phyloP scores from a whole-genome alignment of 2,329 filamentous ascomycete genomes.

The Microdochium paspali region DNA sequence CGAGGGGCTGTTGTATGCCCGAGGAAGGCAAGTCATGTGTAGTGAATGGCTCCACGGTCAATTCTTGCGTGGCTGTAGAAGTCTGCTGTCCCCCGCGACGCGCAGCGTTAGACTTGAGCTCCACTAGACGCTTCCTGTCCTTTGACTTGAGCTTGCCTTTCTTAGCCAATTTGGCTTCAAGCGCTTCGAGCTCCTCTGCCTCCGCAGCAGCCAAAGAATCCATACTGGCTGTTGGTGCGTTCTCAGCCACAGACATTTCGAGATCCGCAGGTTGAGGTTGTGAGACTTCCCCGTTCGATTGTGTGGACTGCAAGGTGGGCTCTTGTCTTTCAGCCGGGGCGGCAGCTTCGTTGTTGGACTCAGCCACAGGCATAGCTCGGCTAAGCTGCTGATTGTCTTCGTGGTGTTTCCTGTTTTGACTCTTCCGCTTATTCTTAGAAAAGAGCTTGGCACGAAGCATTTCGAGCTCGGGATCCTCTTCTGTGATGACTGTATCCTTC shows the following conservation, averaged over 20 bases:
- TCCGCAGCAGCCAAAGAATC: background rate
- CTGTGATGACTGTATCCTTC: background rate
- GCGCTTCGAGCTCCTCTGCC: background rate
- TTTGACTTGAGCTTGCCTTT: background rate
- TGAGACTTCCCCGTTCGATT: background rate
- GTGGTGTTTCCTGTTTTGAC: background rate
- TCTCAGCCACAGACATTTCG: background rate
- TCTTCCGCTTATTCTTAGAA: slow-evolving; percentile 1
- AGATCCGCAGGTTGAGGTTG: background rate
- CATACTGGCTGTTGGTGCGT: background rate
- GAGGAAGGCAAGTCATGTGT: too few relatives aligned
- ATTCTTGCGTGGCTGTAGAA: background rate
- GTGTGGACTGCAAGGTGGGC: background rate
- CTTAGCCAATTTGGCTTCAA: background rate
- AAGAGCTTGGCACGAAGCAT: background rate
- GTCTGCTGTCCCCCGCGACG: background rate
- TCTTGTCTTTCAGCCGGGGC: background rate
- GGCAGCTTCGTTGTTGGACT: background rate
- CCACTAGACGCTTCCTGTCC: background rate
- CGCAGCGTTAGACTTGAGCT: background rate
- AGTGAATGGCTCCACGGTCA: too few relatives aligned
- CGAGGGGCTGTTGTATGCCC: too few relatives aligned
- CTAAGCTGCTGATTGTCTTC: background rate
- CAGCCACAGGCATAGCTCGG: background rate
- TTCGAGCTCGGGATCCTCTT: background rate